A percentile compares a stretch with the other conserved stretches of the same genome.
Evolutionary conservation across 306 rosid species (phyloP).

Genomic region (Cicer judaicum): DNA sequence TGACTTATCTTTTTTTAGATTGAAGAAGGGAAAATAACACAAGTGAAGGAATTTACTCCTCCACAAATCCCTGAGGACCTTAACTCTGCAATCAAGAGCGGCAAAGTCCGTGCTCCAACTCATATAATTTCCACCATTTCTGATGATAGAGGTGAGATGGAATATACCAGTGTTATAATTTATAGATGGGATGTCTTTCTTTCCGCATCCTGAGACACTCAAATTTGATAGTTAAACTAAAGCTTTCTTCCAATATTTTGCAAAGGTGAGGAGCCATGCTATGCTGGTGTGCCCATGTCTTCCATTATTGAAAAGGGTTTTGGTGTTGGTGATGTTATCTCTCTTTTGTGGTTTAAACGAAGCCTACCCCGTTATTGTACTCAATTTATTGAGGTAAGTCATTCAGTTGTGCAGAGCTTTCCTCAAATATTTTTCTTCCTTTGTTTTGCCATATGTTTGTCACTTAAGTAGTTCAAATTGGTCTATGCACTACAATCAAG

Average conservation of each 20-base stretch:
- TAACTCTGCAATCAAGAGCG: constrained; percentile 81
- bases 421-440: constrained; percentile 5
- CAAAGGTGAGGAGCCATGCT: constrained; percentile 97
- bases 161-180: constrained; percentile 19
- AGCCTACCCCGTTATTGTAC: constrained; percentile 98
- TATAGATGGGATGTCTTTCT: not conserved
- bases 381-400: constrained; percentile 85
- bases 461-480: constrained; percentile 3
- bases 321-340: constrained; percentile 96
- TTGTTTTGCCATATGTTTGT: not conserved
- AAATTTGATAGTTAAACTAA: constrained; percentile 38
- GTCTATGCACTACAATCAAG: constrained; percentile 5
- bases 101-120: constrained; percentile 99
- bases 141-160: constrained; percentile 87
- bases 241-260: constrained; percentile 43
- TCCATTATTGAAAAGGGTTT: constrained; percentile 89
- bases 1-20: constrained; percentile 53
- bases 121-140: constrained; percentile 97
- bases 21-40: constrained; percentile 71
- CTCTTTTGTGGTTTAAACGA: constrained; percentile 98
- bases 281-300: constrained; percentile 99
- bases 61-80: constrained; percentile 98
- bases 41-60: constrained; percentile 87
- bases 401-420: constrained; percentile 33
- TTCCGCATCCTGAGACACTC: constrained; percentile 23